Percentiles rank a stretch among this genome's conserved stretches.
These are phyloP conservation scores for Polyporus tsugae DNA, from an alignment of 1,284 basidiomycete genomes.

Conservation along the genomic window DNA sequence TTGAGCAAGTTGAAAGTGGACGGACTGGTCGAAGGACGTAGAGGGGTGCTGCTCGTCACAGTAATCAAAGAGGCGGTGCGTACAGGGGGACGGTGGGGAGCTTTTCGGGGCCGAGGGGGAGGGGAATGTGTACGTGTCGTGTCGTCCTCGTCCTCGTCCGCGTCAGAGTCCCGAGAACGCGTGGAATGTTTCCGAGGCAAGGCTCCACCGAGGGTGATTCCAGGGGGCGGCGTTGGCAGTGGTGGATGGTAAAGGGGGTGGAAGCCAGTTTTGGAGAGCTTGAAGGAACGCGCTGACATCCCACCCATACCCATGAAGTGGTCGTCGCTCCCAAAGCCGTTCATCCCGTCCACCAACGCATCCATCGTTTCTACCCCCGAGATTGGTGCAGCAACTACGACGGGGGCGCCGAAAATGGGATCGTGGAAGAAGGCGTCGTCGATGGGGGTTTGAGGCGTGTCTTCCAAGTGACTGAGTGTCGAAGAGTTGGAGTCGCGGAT, in stretches of 20 bases:
- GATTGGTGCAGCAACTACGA: slow-evolving; percentile 78
- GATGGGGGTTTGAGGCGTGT: slow-evolving; percentile 71
- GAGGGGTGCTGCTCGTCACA: slow-evolving; percentile 21
- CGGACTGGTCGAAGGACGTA: slow-evolving; percentile 18
- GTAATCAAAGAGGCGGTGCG: slow-evolving; percentile 22
- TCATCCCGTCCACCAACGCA: slow-evolving; percentile 86
- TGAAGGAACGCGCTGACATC: slow-evolving; percentile 51
- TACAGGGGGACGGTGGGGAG: slow-evolving; percentile 20
- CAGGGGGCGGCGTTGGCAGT: slow-evolving; percentile 81
- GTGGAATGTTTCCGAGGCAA: slow-evolving; percentile 50
- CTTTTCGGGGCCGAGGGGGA: slow-evolving; percentile 26
- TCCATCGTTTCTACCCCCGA: slow-evolving; percentile 86
- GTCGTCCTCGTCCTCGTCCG: slow-evolving; percentile 51
- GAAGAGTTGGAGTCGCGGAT: slow-evolving; percentile 74
- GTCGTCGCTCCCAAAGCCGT: slow-evolving; percentile 58
- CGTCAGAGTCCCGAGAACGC: slow-evolving; percentile 54
- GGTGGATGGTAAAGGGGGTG: slow-evolving; percentile 78
- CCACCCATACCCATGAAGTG: slow-evolving; percentile 54
- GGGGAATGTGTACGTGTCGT: slow-evolving; percentile 23
- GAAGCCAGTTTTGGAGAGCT: slow-evolving; percentile 50
- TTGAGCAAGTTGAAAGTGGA: slow-evolving; percentile 4
- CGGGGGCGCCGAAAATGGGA: slow-evolving; percentile 61
- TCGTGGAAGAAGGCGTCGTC: slow-evolving; percentile 56
- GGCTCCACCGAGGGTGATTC: slow-evolving; percentile 74
- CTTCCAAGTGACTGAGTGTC: slow-evolving; percentile 61